Conservation (phyloP, 2,329 filamentous ascomycete species). For the Aspergillus hiratsukae region DNA sequence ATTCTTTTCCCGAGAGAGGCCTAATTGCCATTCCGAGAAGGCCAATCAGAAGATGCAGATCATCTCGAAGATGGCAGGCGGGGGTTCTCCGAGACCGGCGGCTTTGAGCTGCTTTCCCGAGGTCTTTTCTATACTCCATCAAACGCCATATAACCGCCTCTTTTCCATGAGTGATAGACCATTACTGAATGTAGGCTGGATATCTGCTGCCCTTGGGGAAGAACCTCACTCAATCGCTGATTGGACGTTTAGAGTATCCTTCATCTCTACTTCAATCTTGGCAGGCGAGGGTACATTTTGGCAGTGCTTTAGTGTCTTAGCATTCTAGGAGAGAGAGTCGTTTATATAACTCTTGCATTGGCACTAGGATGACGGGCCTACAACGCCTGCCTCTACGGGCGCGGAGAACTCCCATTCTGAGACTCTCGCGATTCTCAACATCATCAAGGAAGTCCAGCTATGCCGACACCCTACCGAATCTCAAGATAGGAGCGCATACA, state of each 20-base stretch:
- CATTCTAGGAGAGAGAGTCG: not conserved
- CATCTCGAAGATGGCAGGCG: not conserved
- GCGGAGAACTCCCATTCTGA: conserved; percentile 6
- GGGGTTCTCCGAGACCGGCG: conserved; percentile 13
- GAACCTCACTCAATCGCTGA: too few relatives aligned
- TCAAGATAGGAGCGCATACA: conserved; percentile 63
- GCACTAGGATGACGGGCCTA: conserved; percentile 14
- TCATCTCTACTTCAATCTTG: not conserved
- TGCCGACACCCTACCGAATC: conserved; percentile 60
- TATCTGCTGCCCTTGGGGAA: not conserved
- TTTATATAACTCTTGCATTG: not conserved
- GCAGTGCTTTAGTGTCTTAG: not conserved
- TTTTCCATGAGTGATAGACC: not conserved
- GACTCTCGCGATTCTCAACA: conserved; percentile 27
- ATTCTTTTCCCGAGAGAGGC: not conserved
- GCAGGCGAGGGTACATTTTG: not conserved
- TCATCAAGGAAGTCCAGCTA: conserved; percentile 37
- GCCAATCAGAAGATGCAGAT: conserved; percentile 8
- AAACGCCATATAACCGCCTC: not conserved
- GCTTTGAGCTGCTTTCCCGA: conserved; percentile 4
- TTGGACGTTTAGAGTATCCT: too few relatives aligned
- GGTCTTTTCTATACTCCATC: not conserved
- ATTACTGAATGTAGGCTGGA: not conserved
- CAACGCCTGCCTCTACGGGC: conserved; percentile 19
- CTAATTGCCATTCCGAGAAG: conserved; percentile 14